Conservation (phyloP, 2,329 filamentous ascomycete species). For the Ascocoryne sarcoides region DNA sequence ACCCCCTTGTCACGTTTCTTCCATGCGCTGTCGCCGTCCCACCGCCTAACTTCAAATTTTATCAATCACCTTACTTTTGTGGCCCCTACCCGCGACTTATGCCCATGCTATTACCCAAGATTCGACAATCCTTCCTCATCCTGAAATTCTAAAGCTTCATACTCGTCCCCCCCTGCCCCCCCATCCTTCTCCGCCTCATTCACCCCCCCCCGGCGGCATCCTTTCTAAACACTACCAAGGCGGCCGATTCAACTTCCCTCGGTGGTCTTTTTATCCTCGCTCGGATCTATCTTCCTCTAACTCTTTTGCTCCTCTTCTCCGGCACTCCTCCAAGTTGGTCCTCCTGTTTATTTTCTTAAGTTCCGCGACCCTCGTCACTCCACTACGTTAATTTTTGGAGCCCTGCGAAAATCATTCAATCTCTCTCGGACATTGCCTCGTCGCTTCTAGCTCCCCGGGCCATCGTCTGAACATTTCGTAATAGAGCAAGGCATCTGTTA, state of each 20-base stretch:
- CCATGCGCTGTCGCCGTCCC: constrained; percentile 24
- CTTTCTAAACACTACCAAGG: constrained; percentile 4
- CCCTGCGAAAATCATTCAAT: constrained; percentile 20
- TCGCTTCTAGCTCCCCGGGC: constrained; percentile 17
- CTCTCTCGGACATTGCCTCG: constrained; percentile 27
- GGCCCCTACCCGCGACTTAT: background rate
- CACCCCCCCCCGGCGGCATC: constrained; percentile 8
- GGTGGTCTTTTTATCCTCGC: constrained; percentile 19
- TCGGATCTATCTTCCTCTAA: constrained; percentile 22
- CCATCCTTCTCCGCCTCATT: constrained; percentile 6
- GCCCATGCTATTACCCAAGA: constrained; percentile 4
- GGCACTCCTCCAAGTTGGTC: constrained; percentile 5
- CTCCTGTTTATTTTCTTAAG: constrained; percentile 12
- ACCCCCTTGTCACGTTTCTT: constrained; percentile 27
- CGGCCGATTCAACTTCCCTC: constrained; percentile 6
- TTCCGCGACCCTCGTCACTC: constrained; percentile 22
- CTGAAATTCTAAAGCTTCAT: constrained; percentile 3
- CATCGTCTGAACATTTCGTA: constrained; percentile 22
- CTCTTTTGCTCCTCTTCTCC: constrained; percentile 18
- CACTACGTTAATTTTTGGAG: constrained; percentile 20
- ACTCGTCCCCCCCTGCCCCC: constrained; percentile 4
- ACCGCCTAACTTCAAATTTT: constrained; percentile 13
- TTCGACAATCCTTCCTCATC: constrained; percentile 16
- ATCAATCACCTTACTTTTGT: constrained; percentile 2
- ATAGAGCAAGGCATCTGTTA: constrained; percentile 27